phyloP scores from a whole-genome alignment of 2,329 filamentous ascomycete genomes.

The Waltergamsia citrina region DNA sequence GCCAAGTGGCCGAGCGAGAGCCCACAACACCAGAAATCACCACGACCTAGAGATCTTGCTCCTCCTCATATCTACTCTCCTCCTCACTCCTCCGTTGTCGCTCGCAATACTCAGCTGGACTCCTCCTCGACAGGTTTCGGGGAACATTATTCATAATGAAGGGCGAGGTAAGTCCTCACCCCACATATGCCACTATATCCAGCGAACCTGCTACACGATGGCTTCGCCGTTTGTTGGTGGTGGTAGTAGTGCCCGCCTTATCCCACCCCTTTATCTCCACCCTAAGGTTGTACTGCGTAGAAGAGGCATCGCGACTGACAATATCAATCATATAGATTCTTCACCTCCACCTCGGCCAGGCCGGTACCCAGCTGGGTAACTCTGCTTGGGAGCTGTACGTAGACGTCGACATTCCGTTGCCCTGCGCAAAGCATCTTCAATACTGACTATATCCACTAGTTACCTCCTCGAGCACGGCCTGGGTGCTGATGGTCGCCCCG shows the following conservation, averaged over 20 bases:
- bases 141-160: conserved; percentile 33
- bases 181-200: background rate
- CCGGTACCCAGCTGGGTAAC: conserved; percentile 66
- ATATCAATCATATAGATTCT: conserved; percentile 36
- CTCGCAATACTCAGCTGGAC: conserved; percentile 5
- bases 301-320: conserved; percentile 3
- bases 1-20: conserved; percentile 8
- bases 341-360: conserved; percentile 57
- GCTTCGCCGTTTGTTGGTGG: no score
- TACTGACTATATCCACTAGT: conserved; percentile 28
- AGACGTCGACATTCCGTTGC: conserved; percentile 10
- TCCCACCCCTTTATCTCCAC: background rate
- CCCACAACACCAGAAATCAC: conserved; percentile 23
- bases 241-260: no score
- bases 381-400: conserved; percentile 69
- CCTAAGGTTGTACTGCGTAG: background rate
- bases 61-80: conserved; percentile 8
- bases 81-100: conserved; percentile 7
- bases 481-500: conserved; percentile 52
- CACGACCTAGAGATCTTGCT: conserved; percentile 8
- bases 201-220: background rate
- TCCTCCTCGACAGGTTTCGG: conserved; percentile 4
- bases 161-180: conserved; percentile 39
- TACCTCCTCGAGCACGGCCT: conserved; percentile 68
- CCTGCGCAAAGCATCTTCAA: conserved; percentile 4